Percentiles rank a stretch among this genome's conserved stretches.
phyloP scores from a whole-genome alignment of 1,284 basidiomycete species.

The Ganoderma lucidum region DNA sequence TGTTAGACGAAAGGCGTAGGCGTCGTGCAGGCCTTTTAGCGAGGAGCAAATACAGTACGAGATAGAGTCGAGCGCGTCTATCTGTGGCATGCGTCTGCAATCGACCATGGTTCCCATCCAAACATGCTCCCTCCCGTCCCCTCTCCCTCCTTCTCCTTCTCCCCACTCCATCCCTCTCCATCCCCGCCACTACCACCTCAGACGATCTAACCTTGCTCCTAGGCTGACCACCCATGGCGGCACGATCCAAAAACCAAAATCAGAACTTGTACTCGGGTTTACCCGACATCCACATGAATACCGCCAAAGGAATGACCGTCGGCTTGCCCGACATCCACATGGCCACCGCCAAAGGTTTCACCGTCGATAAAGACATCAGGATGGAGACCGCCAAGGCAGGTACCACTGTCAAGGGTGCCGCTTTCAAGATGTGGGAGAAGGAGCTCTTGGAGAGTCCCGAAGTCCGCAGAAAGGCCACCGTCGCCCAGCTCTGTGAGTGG shows the following conservation, averaged over 20 bases:
- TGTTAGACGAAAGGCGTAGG: neutral
- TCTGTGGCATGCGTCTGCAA: slow-evolving; percentile 2
- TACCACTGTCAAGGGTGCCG: slow-evolving; percentile 60
- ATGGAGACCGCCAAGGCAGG: slow-evolving; percentile 73
- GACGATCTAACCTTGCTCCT: neutral
- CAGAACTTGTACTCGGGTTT: slow-evolving; percentile 22
- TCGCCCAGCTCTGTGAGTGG: slow-evolving; percentile 90
- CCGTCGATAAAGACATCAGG: slow-evolving; percentile 59
- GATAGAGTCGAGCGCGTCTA: slow-evolving; percentile 20
- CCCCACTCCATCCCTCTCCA: neutral
- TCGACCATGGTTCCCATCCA: slow-evolving; percentile 12
- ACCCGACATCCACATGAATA: slow-evolving; percentile 76
- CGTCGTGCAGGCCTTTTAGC: neutral
- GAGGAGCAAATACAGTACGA: neutral
- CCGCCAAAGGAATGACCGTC: slow-evolving; percentile 61
- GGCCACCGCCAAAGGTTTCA: slow-evolving; percentile 67
- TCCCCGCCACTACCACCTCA: neutral
- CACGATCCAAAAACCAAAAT: slow-evolving; percentile 16
- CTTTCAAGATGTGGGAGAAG: slow-evolving; percentile 83
- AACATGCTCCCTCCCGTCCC: slow-evolving; percentile 10
- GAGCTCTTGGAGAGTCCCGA: slow-evolving; percentile 85
- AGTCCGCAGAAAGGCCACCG: slow-evolving; percentile 92
- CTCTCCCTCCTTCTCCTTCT: neutral
- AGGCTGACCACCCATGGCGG: slow-evolving; percentile 12
- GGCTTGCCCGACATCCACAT: slow-evolving; percentile 67